Evolutionary conservation across 805 yeast genomes (phyloP), one percentile per base, ranked within the genome.

Genomic region (Diddensiella santjacobensis): DNA sequence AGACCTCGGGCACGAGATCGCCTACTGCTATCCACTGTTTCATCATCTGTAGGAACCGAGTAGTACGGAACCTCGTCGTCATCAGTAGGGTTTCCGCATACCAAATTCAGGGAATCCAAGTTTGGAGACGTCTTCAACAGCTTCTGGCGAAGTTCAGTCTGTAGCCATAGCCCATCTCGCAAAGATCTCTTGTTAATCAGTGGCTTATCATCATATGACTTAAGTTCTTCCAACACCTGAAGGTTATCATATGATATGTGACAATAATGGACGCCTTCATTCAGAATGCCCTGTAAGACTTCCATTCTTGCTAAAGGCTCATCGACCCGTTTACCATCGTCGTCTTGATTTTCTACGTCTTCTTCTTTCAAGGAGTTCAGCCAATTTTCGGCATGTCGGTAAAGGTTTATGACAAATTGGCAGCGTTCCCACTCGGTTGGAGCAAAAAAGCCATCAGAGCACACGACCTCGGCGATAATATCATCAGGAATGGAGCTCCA

Each of bases 361-460:
- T 41, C 40, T 6, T 23, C 13, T 15, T 24, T 29, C 4, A 17
- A 23, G 8, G 19, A 17, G 6, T 23, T 20, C 22, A 23, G 55
- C 49, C 26, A 74, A 53, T 58, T 74, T 59, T 50, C 71, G 73
- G 36, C 40, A 15, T 19, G 15, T 24, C 37, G 13, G 39, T 74
- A 64, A 40, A 75, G 55, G 39, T 64, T 68, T 31, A 74, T 70
- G 2, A 73, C 65, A 51, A 78, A 77, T 23, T 73, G 51, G 38
- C 78, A 74, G 45, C 83, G 64, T 38, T 77, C 80, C 79, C 79
- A 77, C 57, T 78, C 83, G 1, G 71, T 69, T 1, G 78, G 77
- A 3, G 76, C 76, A 58, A 74, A 78, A 53, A 78, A 78, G 18
- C 72, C 74, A 54, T 79, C 80, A 15, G 71, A 66, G 0, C 75